Evolutionary conservation across 345 rosid genomes (phyloP).

Genomic region (Euphorbia lathyris): DNA sequence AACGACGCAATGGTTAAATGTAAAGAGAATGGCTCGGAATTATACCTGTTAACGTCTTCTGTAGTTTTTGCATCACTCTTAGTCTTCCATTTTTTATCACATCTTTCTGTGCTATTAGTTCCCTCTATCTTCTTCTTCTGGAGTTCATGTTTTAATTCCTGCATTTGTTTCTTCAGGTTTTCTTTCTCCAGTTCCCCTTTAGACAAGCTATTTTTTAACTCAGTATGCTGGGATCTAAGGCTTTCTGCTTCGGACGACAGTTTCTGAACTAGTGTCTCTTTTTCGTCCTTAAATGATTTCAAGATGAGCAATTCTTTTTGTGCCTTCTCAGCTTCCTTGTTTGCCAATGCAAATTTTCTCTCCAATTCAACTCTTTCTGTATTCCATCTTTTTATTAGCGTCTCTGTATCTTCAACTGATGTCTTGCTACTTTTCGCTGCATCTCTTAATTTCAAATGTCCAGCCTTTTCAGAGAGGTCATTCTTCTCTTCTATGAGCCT

Average conservation of each 20-base stretch:
- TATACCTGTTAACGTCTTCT: constrained; percentile 34
- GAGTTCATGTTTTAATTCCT: constrained; percentile 44
- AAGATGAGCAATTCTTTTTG: constrained; percentile 43
- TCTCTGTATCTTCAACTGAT: constrained; percentile 44
- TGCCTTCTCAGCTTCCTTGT: constrained; percentile 47
- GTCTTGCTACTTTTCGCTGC: constrained; percentile 26
- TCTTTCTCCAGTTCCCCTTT: constrained; percentile 64
- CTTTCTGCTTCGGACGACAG: constrained; percentile 50
- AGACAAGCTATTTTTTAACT: constrained; percentile 44
- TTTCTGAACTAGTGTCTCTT: constrained; percentile 41
- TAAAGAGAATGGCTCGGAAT: constrained; percentile 11
- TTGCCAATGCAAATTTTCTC: constrained; percentile 40
- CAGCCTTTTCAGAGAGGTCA: constrained; percentile 21
- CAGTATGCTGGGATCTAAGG: constrained; percentile 40
- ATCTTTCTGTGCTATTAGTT: constrained; percentile 15
- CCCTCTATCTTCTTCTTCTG: constrained; percentile 54
- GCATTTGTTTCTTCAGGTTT: constrained; percentile 48
- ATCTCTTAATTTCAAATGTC: constrained; percentile 33
- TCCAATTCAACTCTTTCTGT: constrained; percentile 51
- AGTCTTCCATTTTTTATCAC: constrained; percentile 8
- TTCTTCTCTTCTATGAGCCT: constrained; percentile 29
- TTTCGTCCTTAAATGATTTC: constrained; percentile 53
- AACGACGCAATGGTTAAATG: constrained; percentile 10
- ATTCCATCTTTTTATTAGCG: constrained; percentile 44
- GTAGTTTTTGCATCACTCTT: constrained; percentile 8